Evolutionary conservation across 768 basidiomycete species (phyloP).

Genomic region (Rhizopogon sp.): DNA sequence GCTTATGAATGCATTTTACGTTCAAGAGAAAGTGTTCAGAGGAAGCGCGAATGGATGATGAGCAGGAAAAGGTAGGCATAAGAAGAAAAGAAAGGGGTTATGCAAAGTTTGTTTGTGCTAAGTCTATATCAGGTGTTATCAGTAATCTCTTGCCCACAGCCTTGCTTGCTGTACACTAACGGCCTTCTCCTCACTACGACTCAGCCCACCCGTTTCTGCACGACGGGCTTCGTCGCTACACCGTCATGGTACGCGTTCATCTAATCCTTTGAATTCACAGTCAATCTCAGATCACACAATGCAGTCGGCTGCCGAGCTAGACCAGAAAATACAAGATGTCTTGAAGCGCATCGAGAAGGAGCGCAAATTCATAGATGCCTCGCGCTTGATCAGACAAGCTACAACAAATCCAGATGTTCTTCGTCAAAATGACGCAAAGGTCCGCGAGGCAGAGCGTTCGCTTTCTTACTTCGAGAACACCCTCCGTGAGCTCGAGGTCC

Average conservation of each 20-base stretch:
- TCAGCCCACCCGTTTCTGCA: conserved; percentile 1
- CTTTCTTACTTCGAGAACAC: conserved; percentile 86
- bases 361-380: conserved; percentile 87
- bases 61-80: conserved; percentile 29
- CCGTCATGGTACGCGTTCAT: conserved; percentile 24
- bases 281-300: conserved; percentile 2
- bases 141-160: conserved; percentile 10
- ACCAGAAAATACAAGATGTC: conserved; percentile 92
- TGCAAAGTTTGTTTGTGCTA: neutral
- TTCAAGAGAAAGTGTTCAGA: conserved; percentile 40
- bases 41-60: conserved; percentile 35
- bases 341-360: conserved; percentile 88
- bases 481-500: conserved; percentile 74
- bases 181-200: conserved; percentile 13
- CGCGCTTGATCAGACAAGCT: conserved; percentile 71
- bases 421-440: conserved; percentile 75
- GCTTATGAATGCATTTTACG: conserved; percentile 42
- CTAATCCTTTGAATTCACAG: conserved; percentile 4
- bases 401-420: conserved; percentile 86
- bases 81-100: neutral
- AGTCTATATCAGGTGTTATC: conserved; percentile 20
- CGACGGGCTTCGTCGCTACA: neutral
- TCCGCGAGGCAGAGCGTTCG: conserved; percentile 79
- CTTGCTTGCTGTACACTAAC: conserved; percentile 9
- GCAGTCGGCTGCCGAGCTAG: conserved; percentile 51